A percentile compares a stretch with the other conserved stretches of the same genome.
phyloP scores from a whole-genome alignment of 2,329 filamentous ascomycete genomes.

The Neobulgaria alba region DNA sequence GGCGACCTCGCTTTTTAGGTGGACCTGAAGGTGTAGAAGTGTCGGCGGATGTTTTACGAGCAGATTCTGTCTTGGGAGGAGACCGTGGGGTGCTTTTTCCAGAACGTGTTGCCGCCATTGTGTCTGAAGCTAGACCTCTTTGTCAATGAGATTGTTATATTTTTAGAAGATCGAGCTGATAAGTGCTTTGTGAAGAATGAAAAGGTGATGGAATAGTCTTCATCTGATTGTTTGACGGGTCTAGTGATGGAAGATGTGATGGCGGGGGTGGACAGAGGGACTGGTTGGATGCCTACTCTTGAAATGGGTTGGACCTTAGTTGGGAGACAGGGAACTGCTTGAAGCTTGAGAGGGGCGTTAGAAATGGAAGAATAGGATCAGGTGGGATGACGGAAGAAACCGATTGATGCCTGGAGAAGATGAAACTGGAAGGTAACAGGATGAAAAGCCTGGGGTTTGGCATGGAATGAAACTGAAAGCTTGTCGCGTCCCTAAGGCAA shows the following conservation, averaged over 20 bases:
- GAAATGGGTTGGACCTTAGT: too few relatives aligned
- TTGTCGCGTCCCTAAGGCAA: background rate
- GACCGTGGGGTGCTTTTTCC: background rate
- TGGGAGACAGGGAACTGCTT: too few relatives aligned
- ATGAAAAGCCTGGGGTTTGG: background rate
- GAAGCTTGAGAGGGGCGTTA: background rate
- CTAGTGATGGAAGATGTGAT: too few relatives aligned
- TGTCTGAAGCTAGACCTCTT: background rate
- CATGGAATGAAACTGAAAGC: background rate
- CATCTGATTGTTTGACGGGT: background rate
- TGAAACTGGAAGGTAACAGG: background rate
- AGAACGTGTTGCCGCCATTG: background rate
- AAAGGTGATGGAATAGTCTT: background rate
- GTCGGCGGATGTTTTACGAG: background rate
- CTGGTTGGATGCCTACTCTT: too few relatives aligned
- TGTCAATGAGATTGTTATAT: background rate
- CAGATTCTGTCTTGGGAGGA: background rate
- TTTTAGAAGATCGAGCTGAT: background rate
- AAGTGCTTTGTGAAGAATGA: background rate
- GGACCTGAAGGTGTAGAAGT: slow-evolving; percentile 1
- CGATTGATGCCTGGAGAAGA: background rate
- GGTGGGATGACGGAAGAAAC: too few relatives aligned
- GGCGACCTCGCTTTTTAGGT: slow-evolving; percentile 31
- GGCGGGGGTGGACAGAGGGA: too few relatives aligned
- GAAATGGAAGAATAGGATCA: background rate